A percentile compares a stretch with the other conserved stretches of the same genome.
These are phyloP conservation scores for Veloboletus limbatus DNA, from an alignment of 1,284 basidiomycete species.

Conservation along the genomic window DNA sequence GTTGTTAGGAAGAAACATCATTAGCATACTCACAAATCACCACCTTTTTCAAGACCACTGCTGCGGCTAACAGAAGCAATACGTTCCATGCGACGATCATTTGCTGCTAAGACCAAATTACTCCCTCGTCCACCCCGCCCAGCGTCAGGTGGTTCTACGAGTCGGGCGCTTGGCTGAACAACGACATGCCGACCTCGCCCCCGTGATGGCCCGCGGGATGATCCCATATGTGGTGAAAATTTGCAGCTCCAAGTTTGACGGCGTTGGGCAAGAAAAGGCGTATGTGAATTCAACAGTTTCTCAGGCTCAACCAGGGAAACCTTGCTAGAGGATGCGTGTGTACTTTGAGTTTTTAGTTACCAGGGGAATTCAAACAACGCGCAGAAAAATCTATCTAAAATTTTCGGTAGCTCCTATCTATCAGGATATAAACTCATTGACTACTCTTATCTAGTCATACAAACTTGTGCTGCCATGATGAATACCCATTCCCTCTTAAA, in stretches of 20 bases:
- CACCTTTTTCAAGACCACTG: conserved; percentile 66
- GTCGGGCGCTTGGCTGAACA: not conserved
- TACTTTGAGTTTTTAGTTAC: no score
- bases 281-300: no score
- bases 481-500: conserved; percentile 9
- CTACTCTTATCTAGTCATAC: not conserved
- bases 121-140: conserved; percentile 2
- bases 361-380: not conserved
- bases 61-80: conserved; percentile 70
- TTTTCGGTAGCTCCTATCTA: not conserved
- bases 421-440: not conserved
- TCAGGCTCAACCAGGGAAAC: conserved; percentile 1
- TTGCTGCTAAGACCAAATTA: conserved; percentile 2
- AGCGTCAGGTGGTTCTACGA: not conserved
- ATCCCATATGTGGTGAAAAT: conserved; percentile 16
- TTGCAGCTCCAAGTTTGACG: not conserved
- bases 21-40: conserved; percentile 56
- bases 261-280: no score
- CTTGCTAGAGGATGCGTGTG: no score
- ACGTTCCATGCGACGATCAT: conserved; percentile 46
- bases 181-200: conserved; percentile 9
- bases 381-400: not conserved
- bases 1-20: conserved; percentile 24
- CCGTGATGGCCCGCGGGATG: conserved; percentile 10
- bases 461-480: not conserved